Evolutionary conservation across 2,329 filamentous ascomycete genomes (phyloP), one percentile per base, ranked within the genome.

Genomic region (Phialocephala subalpina): DNA sequence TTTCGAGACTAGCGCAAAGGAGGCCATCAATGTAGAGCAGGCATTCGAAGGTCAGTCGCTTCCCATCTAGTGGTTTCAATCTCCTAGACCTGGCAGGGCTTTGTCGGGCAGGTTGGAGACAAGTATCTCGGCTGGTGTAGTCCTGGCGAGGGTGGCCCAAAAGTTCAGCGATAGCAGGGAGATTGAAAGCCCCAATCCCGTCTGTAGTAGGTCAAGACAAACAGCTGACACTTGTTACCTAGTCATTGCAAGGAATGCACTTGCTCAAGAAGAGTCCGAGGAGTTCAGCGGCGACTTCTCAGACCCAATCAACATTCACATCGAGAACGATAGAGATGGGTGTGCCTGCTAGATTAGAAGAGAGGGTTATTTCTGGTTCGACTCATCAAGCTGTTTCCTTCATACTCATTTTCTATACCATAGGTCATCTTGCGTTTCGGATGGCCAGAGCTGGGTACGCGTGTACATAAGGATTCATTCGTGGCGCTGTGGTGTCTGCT

Each of bases 1-100:
- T 81, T 99, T 99, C 77, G 96, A 99, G 87, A 99, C 96, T 20
- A 97, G 94, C 81, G 96, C 96, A 67, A 99, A 99, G 84, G 96
- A 99, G 80, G 96, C 95, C 67, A 92, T 97, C 81, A 99, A 99
- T 77, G 96, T 99, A 52, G 96, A 99, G 81, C 94, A 92, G 77
- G 90, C 90, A 55, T 93, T 93, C 72, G 86, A 88, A 77, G 85
- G 86, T 87, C 77, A 29, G 42, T 67, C 56, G 9, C 42, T 40
- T 57, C 9, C 42, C 27, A 3, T 8, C 18, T 11, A 33, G n/a
- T n/a, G n/a, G n/a, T 33, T 9, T 33, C 29, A 33, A 9, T 5
- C 9, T 33, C 29, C 4, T 9, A 33, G 4, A 4, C 9, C 9
- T 33, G 29, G 29, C 29, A 5, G 9, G 29, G 9, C 29, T 33